Percentiles rank a stretch among this genome's conserved stretches.
phyloP scores from a whole-genome alignment of 1,284 basidiomycete genomes.

The Fomes fomentarius region DNA sequence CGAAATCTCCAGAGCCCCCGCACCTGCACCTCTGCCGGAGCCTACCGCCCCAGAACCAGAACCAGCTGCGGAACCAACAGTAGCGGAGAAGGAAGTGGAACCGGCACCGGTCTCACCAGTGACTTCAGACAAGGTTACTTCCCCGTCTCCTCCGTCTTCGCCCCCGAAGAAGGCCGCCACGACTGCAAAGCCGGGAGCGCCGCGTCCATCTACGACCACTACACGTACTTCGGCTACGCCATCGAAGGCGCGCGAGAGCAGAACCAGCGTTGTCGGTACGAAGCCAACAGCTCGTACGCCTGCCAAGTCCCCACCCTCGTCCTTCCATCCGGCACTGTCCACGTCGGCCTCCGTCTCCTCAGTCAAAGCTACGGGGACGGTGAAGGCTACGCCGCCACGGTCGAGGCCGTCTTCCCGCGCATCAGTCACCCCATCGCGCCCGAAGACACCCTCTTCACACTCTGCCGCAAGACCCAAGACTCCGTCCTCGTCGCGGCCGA shows the following conservation, averaged over 20 bases:
- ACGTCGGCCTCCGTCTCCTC: conserved; percentile 24
- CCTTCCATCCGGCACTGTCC: conserved; percentile 29
- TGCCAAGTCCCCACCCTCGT: conserved; percentile 32
- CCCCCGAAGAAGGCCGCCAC: conserved; percentile 31
- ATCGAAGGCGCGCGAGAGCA: conserved; percentile 29
- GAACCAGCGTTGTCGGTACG: conserved; percentile 17
- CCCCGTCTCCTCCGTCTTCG: conserved; percentile 27
- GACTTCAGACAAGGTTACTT: conserved; percentile 15
- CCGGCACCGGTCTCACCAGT: conserved; percentile 24
- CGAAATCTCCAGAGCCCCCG: conserved; percentile 16
- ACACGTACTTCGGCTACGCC: conserved; percentile 30
- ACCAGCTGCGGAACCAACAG: conserved; percentile 6
- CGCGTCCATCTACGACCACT: conserved; percentile 11
- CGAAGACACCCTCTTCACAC: conserved; percentile 42
- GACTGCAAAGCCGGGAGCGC: conserved; percentile 13
- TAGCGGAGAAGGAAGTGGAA: conserved; percentile 24
- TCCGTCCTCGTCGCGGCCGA: conserved; percentile 36
- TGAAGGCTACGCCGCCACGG: conserved; percentile 19
- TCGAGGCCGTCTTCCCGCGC: conserved; percentile 31
- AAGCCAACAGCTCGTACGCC: conserved; percentile 32
- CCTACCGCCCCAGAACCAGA: conserved; percentile 16
- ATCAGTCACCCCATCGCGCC: conserved; percentile 42
- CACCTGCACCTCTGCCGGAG: conserved; percentile 3
- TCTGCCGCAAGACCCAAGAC: conserved; percentile 52
- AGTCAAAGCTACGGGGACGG: conserved; percentile 20